Evolutionary conservation across 805 yeast species (phyloP).

Genomic region (Barnettozyma salicaria): DNA sequence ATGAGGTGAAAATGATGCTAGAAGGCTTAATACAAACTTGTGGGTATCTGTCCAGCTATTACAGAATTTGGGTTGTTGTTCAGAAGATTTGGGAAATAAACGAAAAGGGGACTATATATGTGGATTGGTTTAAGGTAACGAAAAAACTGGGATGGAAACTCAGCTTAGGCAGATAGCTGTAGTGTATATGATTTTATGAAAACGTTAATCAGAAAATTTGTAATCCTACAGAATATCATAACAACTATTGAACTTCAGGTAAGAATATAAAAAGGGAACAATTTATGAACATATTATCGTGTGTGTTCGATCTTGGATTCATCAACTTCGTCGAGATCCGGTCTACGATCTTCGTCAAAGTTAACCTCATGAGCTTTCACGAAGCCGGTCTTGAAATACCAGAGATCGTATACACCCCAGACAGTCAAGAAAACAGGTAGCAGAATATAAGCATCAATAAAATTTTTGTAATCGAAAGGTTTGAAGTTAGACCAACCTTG

Average conservation of each 20-base stretch:
- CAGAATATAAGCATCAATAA: conserved; percentile 57
- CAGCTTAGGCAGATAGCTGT: conserved; percentile 21
- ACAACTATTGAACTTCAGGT: too few relatives aligned
- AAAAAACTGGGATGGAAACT: conserved; percentile 36
- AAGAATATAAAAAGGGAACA: too few relatives aligned
- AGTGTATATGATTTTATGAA: too few relatives aligned
- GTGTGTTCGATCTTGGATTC: conserved; percentile 5
- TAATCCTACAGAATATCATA: too few relatives aligned
- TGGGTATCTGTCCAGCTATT: conserved; percentile 32
- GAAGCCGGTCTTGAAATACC: conserved; percentile 34
- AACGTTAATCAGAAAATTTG: too few relatives aligned
- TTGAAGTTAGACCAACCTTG: conserved; percentile 15
- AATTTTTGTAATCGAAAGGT: conserved; percentile 43
- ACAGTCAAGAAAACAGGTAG: conserved; percentile 49
- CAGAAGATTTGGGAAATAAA: conserved; percentile 36
- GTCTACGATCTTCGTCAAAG: conserved; percentile 43
- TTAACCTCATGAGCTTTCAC: conserved; percentile 40
- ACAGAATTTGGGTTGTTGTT: conserved; percentile 32
- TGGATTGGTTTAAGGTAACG: conserved; percentile 40
- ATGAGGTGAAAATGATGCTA: conserved; percentile 23
- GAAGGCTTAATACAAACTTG: conserved; percentile 24
- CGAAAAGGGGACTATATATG: conserved; percentile 26
- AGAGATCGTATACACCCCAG: conserved; percentile 36
- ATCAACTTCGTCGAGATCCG: conserved; percentile 26
- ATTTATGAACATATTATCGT: too few relatives aligned